A percentile compares a stretch with the other conserved stretches of the same genome.
phyloP scores from a whole-genome alignment of 306 rosid genomes.

The Dicorynia guianensis region DNA sequence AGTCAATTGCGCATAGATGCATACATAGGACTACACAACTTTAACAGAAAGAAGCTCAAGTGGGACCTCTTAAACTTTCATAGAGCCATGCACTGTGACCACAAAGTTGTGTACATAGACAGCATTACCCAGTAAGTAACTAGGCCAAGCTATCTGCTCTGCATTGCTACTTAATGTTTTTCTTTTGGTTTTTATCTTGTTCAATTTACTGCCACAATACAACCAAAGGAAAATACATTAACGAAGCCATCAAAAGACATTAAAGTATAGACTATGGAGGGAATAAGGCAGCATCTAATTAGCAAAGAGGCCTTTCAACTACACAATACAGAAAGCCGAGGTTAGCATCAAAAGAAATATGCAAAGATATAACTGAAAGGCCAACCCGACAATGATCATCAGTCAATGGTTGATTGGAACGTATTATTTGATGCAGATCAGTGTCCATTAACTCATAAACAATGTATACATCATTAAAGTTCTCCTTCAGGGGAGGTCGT shows the following conservation, averaged over 20 bases:
- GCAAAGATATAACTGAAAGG: slow-evolving; percentile 33
- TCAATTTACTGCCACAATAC: slow-evolving; percentile 13
- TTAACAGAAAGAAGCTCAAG: background rate
- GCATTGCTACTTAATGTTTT: background rate
- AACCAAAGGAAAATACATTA: slow-evolving; percentile 3
- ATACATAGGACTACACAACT: background rate
- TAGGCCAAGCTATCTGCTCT: background rate
- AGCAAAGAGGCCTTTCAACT: background rate
- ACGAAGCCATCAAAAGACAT: background rate
- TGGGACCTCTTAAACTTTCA: background rate
- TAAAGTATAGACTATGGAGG: no score
- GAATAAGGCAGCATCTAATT: no score
- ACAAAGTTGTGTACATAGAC: background rate
- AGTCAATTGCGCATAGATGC: background rate
- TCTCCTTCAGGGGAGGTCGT: slow-evolving; percentile 80
- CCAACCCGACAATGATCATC: slow-evolving; percentile 98
- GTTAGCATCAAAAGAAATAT: slow-evolving; percentile 34
- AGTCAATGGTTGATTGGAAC: slow-evolving; percentile 76
- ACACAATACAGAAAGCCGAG: background rate
- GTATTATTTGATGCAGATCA: slow-evolving; percentile 90
- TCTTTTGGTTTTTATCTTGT: background rate
- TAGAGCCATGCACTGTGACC: background rate
- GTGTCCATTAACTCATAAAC: slow-evolving; percentile 94
- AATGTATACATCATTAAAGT: slow-evolving; percentile 90
- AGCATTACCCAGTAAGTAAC: background rate